A percentile compares a stretch with the other conserved stretches of the same genome.
Evolutionary conservation across 805 yeast species (phyloP).

Genomic region (Nakazawaea anatomiae): DNA sequence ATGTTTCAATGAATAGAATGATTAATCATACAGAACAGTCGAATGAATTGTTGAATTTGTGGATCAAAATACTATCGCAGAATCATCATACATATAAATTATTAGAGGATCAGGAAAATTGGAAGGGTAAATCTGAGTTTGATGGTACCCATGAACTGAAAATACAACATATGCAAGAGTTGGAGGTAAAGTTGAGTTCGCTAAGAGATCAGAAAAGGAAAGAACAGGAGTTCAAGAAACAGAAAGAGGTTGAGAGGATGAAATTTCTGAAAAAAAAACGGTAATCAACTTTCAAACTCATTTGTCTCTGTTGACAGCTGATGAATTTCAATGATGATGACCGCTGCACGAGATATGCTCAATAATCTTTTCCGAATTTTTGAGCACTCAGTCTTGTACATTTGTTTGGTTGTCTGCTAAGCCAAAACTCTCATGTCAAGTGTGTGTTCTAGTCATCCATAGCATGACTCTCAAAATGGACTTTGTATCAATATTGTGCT

Average conservation of each 20-base stretch:
- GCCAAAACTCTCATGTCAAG: too few relatives aligned
- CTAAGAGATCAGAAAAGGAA: slow-evolving; percentile 8
- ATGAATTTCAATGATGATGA: too few relatives aligned
- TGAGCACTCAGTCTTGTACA: too few relatives aligned
- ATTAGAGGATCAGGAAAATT: slow-evolving; percentile 32
- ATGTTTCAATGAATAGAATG: slow-evolving; percentile 25
- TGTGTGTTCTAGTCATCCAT: too few relatives aligned
- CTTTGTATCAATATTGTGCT: too few relatives aligned
- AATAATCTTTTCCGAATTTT: too few relatives aligned
- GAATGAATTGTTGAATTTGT: slow-evolving; percentile 45
- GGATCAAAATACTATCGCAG: slow-evolving; percentile 60
- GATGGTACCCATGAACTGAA: slow-evolving; percentile 17
- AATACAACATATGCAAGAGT: slow-evolving; percentile 1
- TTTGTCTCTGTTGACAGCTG: too few relatives aligned
- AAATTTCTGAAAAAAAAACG: slow-evolving; percentile 10
- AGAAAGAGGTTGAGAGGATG: slow-evolving; percentile 13
- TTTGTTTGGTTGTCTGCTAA: too few relatives aligned
- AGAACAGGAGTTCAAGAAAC: slow-evolving; percentile 2
- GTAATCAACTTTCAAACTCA: too few relatives aligned
- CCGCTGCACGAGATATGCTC: too few relatives aligned
- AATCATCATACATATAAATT: slow-evolving; percentile 48
- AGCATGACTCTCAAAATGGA: too few relatives aligned
- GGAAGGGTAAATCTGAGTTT: slow-evolving; percentile 28
- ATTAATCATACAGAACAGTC: slow-evolving; percentile 41
- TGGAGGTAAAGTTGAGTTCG: slow-evolving; percentile 12